A percentile compares a stretch with the other conserved stretches of the same genome.
These are phyloP conservation scores for Rhynchosporium graminicola DNA, from an alignment of 2,329 filamentous ascomycete genomes.

Conservation along the genomic window DNA sequence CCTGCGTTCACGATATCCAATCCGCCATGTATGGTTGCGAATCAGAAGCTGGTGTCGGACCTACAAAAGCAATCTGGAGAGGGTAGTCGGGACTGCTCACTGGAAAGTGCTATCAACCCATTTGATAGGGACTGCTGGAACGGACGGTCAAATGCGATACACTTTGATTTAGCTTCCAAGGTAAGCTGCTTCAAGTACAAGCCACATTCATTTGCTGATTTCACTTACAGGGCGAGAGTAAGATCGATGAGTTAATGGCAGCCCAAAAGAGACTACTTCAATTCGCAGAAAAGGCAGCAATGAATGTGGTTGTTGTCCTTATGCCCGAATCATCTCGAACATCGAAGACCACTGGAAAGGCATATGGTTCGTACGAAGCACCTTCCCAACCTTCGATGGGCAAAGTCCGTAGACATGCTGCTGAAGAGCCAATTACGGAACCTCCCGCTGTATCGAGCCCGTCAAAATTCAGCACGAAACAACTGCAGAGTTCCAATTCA, in stretches of 20 bases:
- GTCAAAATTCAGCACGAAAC: constrained; percentile 18
- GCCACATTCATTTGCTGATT: constrained; percentile 11
- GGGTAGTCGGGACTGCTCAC: constrained; percentile 28
- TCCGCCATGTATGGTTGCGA: constrained; percentile 43
- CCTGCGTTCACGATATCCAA: constrained; percentile 54
- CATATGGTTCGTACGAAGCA: constrained; percentile 38
- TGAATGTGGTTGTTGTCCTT: constrained; percentile 37
- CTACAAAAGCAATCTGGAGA: constrained; percentile 34
- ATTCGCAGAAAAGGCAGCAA: constrained; percentile 34
- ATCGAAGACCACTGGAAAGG: constrained; percentile 27
- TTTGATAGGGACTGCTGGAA: constrained; percentile 40
- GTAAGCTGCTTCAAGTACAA: constrained; percentile 24
- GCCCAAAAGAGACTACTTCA: constrained; percentile 32
- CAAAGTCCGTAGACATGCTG: constrained; percentile 29
- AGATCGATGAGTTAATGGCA: constrained; percentile 30
- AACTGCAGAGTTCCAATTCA: constrained; percentile 23
- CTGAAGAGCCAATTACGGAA: constrained; percentile 37
- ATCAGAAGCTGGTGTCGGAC: constrained; percentile 39
- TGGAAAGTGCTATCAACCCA: constrained; percentile 39
- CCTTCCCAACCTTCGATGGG: constrained; percentile 27
- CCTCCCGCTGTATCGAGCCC: constrained; percentile 18
- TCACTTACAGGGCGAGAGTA: constrained; percentile 16
- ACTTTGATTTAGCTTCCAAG: constrained; percentile 35
- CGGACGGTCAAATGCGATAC: constrained; percentile 38
- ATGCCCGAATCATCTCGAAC: constrained; percentile 35